Percentiles rank a stretch among this genome's conserved stretches.
phyloP scores from a whole-genome alignment of 2,329 filamentous ascomycete species.

The Beauveria medogensis region DNA sequence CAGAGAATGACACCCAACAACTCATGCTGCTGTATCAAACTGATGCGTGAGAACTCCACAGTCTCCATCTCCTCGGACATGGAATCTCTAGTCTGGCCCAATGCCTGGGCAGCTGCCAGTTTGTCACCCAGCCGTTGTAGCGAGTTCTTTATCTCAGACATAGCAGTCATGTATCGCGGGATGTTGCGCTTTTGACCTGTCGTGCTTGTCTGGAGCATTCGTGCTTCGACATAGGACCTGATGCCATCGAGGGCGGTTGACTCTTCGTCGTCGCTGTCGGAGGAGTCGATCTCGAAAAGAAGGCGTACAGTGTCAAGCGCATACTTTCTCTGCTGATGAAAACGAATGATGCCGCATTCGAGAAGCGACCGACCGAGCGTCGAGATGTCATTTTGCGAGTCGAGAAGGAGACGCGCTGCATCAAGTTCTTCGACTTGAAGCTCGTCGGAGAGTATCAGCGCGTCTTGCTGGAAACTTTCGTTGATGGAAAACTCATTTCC shows the following conservation, averaged over 20 bases:
- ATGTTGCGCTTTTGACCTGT: slow-evolving; percentile 53
- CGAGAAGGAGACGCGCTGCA: slow-evolving; percentile 67
- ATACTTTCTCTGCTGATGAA: slow-evolving; percentile 78
- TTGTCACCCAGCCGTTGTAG: slow-evolving; percentile 69
- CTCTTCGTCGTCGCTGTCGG: slow-evolving; percentile 51
- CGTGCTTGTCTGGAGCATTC: slow-evolving; percentile 25
- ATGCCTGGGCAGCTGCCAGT: slow-evolving; percentile 63
- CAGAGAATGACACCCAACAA: slow-evolving; percentile 72
- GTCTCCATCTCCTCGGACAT: slow-evolving; percentile 63
- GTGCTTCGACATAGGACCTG: slow-evolving; percentile 27
- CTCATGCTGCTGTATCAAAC: slow-evolving; percentile 84
- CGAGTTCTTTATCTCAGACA: slow-evolving; percentile 71
- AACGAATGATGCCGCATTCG: slow-evolving; percentile 75
- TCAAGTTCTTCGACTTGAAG: slow-evolving; percentile 85
- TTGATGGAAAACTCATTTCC: slow-evolving; percentile 74
- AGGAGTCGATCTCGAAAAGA: slow-evolving; percentile 57
- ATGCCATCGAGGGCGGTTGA: slow-evolving; percentile 24
- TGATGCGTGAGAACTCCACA: slow-evolving; percentile 70
- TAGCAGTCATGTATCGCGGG: slow-evolving; percentile 64
- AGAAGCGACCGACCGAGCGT: slow-evolving; percentile 64
- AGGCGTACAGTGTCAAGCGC: slow-evolving; percentile 78
- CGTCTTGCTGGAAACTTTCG: slow-evolving; percentile 76
- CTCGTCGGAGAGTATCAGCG: slow-evolving; percentile 75
- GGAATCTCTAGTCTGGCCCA: slow-evolving; percentile 54
- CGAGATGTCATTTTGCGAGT: slow-evolving; percentile 60